Base-by-base conservation (phyloP, 2,329 filamentous ascomycete genomes). In the Penicillium sp. region DNA sequence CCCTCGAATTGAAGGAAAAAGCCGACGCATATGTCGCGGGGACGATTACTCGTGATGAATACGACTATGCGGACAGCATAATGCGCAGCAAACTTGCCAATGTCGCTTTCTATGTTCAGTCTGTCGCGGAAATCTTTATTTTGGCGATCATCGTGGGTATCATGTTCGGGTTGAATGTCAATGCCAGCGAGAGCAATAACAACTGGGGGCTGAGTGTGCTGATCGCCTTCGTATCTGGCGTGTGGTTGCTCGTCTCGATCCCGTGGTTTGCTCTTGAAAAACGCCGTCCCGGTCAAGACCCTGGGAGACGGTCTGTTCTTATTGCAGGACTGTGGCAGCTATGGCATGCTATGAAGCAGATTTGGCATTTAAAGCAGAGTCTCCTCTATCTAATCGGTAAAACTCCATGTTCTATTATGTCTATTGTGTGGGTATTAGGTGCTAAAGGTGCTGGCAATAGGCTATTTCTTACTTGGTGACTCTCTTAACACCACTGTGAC, bases 401-500 rank as follows among this genome's bases (percentile, higher is more conserved):
- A 69, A 3, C 29, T 38, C 24, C 34, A 13, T 16, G 10, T 13
- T 24, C 3, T 37, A 11, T 11, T 14, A 31, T 22, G 13, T 24
- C 3, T 34, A 9, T 24, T 3, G 2, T 32, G 7, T 24, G 14
- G 9, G 26, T 46, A 22, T 14, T 51, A 10, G 29, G 13, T 34
- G 39, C 49, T 52, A 29, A 45, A 18, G 9, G n/a, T 22, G 11
- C 31, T 22, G 13, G 45, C 10, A 18, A 56, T 59, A 71, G 78
- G 80, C 3, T 89, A 88, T 66, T 89, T 89, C 66, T 75, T 89
- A 2, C 79, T 89, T 0, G 86, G 85, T n/a, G 87, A 89, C 70
- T 85, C 83, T 1, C 76, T 89, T 35, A 89, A 89, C 68, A 89
- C 87, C 0, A 88, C 86, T 0, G 84, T 88, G 5, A 89, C 87